Evolutionary conservation across 139 green algal species (phyloP), one percentile per base, ranked within the genome.

Genomic region (Asterochloris sp.): DNA sequence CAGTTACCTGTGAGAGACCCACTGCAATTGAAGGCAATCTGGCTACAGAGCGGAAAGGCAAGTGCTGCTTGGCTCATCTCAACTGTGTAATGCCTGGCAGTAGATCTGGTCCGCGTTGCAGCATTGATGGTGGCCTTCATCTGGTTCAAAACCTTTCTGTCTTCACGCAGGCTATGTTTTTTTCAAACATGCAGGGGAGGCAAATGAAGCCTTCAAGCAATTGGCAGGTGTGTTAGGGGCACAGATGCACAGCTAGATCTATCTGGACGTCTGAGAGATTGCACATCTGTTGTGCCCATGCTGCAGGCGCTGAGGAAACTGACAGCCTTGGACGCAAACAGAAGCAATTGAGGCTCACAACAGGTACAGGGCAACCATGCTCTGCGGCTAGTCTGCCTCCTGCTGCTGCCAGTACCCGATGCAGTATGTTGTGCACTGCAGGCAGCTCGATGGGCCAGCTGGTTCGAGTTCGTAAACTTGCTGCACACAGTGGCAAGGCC

Each of bases 131-230:
- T 54, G 38, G 38, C 38, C 38, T 54, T 54, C 38, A 54, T 6
- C 2, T 54, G 6, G 38, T 54, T 54, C 38, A 28, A n/a, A 61
- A 26, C 61, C 38, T 74, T 63, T 27, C 21, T 26, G 63, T 21
- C 9, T 16, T 62, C 17, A 23, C 68, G 73, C 71, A 83, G 85
- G 80, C n/a, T 81, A 76, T 61, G 28, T 87, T 27, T 83, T 84
- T n/a, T 91, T 89, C 63, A 28, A 64, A 10, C 61, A 86, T 64
- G 12, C 84, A 6, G 80, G 60, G 0, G 79, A 85, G 17, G 84
- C 78, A 61, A 82, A 82, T 74, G 78, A 82, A 21, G 78, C 78
- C 24, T 82, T 82, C 78, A 82, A 82, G 63, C 78, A 74, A n/a
- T 28, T 82, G 62, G 61, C 78, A 63, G 38, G 38, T 54, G 38